A percentile compares a stretch with the other conserved stretches of the same genome.
Conservation (phyloP, 495 filamentous ascomycete species). For the Penicillium lividum region DNA sequence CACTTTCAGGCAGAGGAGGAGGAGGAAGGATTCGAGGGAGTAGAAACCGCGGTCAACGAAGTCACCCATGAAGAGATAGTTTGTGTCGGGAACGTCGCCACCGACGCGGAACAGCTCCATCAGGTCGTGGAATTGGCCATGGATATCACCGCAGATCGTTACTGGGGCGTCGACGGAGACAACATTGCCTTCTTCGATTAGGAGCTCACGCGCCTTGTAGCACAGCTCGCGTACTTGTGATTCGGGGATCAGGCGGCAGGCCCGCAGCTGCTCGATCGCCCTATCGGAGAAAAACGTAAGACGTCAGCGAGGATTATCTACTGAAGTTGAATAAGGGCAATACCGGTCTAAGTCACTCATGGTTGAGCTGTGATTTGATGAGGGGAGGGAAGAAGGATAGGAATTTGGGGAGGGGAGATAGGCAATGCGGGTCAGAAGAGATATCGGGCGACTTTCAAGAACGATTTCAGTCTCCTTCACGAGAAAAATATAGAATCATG, state of each 20-base stretch:
- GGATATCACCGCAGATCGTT: constrained; percentile 98
- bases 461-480: constrained; percentile 19
- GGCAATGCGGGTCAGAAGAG: constrained; percentile 8
- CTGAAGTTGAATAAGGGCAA: background rate
- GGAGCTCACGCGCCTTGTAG: constrained; percentile 93
- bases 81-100: constrained; percentile 93
- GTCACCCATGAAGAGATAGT: constrained; percentile 99
- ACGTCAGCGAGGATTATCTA: background rate
- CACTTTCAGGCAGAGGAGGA: constrained; percentile 94
- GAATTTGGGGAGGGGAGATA: constrained; percentile 10
- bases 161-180: constrained; percentile 95
- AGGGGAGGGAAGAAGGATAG: constrained; percentile 5
- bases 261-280: constrained; percentile 89
- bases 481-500: constrained; percentile 22
- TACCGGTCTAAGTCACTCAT: constrained; percentile 92
- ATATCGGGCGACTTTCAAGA: constrained; percentile 10
- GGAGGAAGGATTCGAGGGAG: constrained; percentile 92
- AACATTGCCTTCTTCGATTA: constrained; percentile 98
- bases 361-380: constrained; percentile 26
- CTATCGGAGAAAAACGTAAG: constrained; percentile 46
- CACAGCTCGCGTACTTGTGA: constrained; percentile 92
- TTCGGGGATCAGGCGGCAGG: constrained; percentile 96
- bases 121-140: constrained; percentile 97
- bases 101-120: constrained; percentile 98
- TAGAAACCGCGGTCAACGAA: constrained; percentile 99